Evolutionary conservation across 2,329 filamentous ascomycete genomes (phyloP).

Genomic region (Beauveria sp.): DNA sequence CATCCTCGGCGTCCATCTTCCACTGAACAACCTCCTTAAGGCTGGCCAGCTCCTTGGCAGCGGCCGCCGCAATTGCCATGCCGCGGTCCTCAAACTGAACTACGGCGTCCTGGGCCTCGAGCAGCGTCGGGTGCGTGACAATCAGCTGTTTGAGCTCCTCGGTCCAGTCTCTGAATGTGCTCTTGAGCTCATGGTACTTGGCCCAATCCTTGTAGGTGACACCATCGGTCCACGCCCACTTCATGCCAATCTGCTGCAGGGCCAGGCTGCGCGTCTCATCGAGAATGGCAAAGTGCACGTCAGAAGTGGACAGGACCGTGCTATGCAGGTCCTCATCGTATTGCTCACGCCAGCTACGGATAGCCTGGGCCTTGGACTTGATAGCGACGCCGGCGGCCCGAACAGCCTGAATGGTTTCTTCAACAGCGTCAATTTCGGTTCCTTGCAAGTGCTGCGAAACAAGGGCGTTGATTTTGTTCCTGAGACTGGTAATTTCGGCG

Average conservation of each 20-base stretch:
- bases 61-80: conserved; percentile 71
- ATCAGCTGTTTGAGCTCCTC: conserved; percentile 72
- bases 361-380: conserved; percentile 67
- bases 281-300: conserved; percentile 74
- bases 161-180: conserved; percentile 77
- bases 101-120: conserved; percentile 58
- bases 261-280: conserved; percentile 77
- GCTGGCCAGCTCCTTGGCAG: conserved; percentile 70
- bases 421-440: conserved; percentile 32
- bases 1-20: conserved; percentile 72
- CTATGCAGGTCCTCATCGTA: conserved; percentile 64
- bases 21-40: conserved; percentile 78
- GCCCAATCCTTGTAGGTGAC: conserved; percentile 97
- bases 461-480: conserved; percentile 57
- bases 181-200: conserved; percentile 84
- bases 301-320: conserved; percentile 64
- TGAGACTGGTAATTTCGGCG: conserved; percentile 57
- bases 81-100: conserved; percentile 66
- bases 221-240: conserved; percentile 92
- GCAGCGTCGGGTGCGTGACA: conserved; percentile 63
- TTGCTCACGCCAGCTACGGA: conserved; percentile 67
- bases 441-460: conserved; percentile 49
- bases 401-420: conserved; percentile 42
- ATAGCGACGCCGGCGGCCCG: conserved; percentile 64
- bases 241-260: conserved; percentile 85